Percentiles rank a stretch among this genome's conserved stretches.
phyloP scores from a whole-genome alignment of 805 yeast genomes.

The Jamesozyma jinghongensis region DNA sequence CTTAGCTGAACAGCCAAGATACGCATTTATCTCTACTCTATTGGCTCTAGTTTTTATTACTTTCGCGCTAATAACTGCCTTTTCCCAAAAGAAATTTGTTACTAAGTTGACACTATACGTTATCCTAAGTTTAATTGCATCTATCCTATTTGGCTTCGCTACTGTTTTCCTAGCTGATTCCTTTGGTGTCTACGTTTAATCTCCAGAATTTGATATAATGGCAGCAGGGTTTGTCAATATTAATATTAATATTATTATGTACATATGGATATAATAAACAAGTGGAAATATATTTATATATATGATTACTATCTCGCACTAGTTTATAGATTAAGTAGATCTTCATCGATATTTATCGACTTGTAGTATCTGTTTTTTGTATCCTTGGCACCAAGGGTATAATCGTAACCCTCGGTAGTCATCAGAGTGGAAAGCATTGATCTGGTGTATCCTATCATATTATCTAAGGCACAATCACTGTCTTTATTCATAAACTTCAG shows the following conservation, averaged over 20 bases:
- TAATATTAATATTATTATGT: conserved; percentile 1
- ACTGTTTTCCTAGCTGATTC: conserved; percentile 35
- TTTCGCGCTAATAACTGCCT: conserved; percentile 11
- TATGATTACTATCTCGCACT: background rate
- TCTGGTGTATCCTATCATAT: conserved; percentile 35
- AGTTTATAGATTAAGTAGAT: conserved; percentile 30
- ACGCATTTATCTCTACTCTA: conserved; percentile 16
- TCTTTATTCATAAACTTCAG: conserved; percentile 37
- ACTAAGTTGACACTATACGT: conserved; percentile 15
- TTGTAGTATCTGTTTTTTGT: conserved; percentile 14
- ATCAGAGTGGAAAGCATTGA: conserved; percentile 26
- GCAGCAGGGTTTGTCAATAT: background rate
- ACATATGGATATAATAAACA: too few relatives aligned
- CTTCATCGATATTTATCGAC: conserved; percentile 39
- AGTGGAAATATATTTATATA: conserved; percentile 1
- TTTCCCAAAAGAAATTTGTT: conserved; percentile 11
- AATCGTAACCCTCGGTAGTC: conserved; percentile 28
- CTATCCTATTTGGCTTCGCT: conserved; percentile 34
- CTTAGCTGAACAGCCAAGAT: conserved; percentile 18
- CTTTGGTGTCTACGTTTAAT: conserved; percentile 38
- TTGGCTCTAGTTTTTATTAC: conserved; percentile 15
- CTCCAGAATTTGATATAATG: background rate
- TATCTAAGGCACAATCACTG: conserved; percentile 37
- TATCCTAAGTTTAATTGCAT: conserved; percentile 25
- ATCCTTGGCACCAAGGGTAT: conserved; percentile 16